phyloP scores from a whole-genome alignment of 2,329 filamentous ascomycete genomes.

The Dothiorella sarmentorum region DNA sequence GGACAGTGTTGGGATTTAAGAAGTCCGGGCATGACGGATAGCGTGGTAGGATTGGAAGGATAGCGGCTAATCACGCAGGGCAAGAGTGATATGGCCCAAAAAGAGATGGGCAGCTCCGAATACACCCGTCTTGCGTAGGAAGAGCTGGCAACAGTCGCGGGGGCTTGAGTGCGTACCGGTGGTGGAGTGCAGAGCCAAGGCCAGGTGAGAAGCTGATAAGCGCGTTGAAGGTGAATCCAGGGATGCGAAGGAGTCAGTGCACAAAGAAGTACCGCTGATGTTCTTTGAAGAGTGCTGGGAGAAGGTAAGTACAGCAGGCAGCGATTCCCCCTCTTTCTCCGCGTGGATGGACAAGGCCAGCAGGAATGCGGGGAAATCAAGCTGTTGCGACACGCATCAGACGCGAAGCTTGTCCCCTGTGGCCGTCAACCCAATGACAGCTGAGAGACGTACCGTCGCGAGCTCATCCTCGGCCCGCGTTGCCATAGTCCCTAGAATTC shows the following conservation, averaged over 20 bases:
- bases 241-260: not conserved
- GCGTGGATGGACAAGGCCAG: not conserved
- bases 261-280: not conserved
- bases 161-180: slow-evolving; percentile 3
- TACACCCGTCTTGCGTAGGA: not conserved
- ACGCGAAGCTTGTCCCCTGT: not conserved
- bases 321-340: slow-evolving; percentile 4
- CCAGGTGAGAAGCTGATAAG: not conserved
- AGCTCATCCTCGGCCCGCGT: not conserved
- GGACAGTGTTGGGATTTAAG: slow-evolving; percentile 14
- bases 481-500: not conserved
- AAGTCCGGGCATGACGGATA: not conserved
- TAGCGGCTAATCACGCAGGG: not conserved
- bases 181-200: not conserved
- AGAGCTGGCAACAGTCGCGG: not conserved
- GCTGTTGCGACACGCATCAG: slow-evolving; percentile 4
- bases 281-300: not conserved
- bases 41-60: not conserved
- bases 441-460: not conserved
- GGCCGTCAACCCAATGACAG: not conserved
- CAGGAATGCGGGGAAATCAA: slow-evolving; percentile 8
- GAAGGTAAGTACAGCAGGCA: not conserved
- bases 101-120: not conserved
- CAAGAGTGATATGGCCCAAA: not conserved
- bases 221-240: not conserved